Evolutionary conservation across 176 grass and related monocot species (phyloP), one percentile per base, ranked within the genome.

Genomic region (Raddia guianensis): DNA sequence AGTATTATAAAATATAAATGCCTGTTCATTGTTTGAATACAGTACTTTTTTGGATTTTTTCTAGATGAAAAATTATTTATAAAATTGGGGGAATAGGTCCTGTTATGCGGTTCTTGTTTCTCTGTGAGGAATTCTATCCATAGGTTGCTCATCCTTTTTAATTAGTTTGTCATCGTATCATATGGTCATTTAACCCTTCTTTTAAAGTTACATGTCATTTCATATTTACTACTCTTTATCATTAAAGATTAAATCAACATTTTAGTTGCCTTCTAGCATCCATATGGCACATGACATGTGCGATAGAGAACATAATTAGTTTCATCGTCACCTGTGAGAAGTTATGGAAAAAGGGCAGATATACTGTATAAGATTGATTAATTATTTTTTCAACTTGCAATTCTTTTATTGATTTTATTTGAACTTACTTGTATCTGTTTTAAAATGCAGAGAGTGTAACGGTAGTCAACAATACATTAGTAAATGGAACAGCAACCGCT

Each of bases 371-470:
- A 13, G 72, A 64, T 32, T 55, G 20, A 52, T 60, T 72, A 56
- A 55, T 40, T 40, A 5, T 56, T 85, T 72, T 63, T 15, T 55
- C 13, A 43, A 80, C 46, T 51, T 87, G 14, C 18, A 20, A 12
- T 67, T 16, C 10, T 20, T 37, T 32, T 83, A 67, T 37, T 47
- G 9, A 27, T 63, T 85, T 56, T 49, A 35, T 76, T 76, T 51
- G 42, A n/a, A 72, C 49, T 89, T 65, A 85, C 21, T 71, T 45
- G 19, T 35, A 65, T 2, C 19, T 51, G 15, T 77, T 77, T 77
- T n/a, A 70, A 84, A 77, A 85, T 52, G 44, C 95, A 98, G 95
- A 95, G 79, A 95, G 88, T 86, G 86, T 98, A 44, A 91, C 88
- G 16, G 65, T 95, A 44, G 92, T 98, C 46, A 93, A 91, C 82